Evolutionary conservation across 257 asterid genomes (phyloP), one percentile per base, ranked within the genome.

Genomic region (Linderniella brevidens): DNA sequence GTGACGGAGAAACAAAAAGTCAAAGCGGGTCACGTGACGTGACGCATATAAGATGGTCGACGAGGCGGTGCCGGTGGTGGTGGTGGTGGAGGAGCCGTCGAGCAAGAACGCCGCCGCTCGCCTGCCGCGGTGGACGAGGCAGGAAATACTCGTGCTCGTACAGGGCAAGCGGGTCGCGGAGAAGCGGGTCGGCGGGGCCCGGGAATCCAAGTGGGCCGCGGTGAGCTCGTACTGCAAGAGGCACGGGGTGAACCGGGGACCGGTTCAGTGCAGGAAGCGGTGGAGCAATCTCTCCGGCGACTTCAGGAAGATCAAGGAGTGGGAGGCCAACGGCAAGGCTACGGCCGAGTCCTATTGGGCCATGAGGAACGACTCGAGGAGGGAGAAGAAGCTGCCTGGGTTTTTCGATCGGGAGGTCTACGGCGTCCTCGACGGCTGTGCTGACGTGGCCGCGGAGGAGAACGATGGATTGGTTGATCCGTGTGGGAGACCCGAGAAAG

Each of bases 251-350:
- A 74, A 80, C 63, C 78, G 95, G 55, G 95, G 93, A 0, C 92
- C 95, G 25, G 92, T 87, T 17, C 97, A 83, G 92, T 88, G 97
- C 78, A 60, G 93, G 69, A 88, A 84, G 69, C 62, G 97, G 41
- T 84, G 97, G 94, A 84, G 95, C 65, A 88, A 88, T 65, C 58
- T 84, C 48, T 88, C 93, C 1, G 94, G 92, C 0, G 97, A 88
- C 47, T 84, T 39, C 41, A 88, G 80, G 79, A 88, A 80, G 92
- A 84, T 88, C 15, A 84, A 76, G 41, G 95, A 88, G 68, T 88
- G 92, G 92, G 97, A 84, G 69, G 68, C 6, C 32, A 6, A 2
- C 32, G 32, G 32, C 60, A 59, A 65, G 1, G 41, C 60, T 82
- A 75, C 19, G 93, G 58, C 77, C 32, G 97, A 88, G 57, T 88